Conservation (phyloP, 768 basidiomycete species). For the Mycena floridula region DNA sequence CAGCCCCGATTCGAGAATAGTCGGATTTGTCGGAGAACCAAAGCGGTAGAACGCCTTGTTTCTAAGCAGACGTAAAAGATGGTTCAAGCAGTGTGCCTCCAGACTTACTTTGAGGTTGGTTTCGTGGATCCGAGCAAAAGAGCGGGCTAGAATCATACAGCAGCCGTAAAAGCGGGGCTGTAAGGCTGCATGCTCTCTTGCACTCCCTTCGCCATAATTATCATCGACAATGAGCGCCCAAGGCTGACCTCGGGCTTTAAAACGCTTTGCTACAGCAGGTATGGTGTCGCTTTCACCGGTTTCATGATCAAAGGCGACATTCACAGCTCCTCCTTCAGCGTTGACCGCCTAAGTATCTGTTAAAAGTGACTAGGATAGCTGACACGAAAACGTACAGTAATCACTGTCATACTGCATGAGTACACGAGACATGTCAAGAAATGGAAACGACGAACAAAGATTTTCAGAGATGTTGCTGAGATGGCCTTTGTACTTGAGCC, state of each 20-base stretch:
- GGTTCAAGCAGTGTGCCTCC: conserved; percentile 4
- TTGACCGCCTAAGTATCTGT: conserved; percentile 65
- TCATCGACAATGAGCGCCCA: conserved; percentile 96
- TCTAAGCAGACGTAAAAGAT: conserved; percentile 57
- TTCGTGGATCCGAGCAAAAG: conserved; percentile 98
- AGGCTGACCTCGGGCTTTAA: conserved; percentile 76
- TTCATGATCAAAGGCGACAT: conserved; percentile 81
- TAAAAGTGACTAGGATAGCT: background rate
- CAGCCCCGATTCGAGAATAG: conserved; percentile 77
- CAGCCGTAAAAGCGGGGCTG: conserved; percentile 48
- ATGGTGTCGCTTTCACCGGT: conserved; percentile 68
- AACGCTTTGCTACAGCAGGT: conserved; percentile 83
- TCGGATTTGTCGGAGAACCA: conserved; percentile 87
- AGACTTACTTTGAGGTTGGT: conserved; percentile 82
- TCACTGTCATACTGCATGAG: conserved; percentile 44
- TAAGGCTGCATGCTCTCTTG: conserved; percentile 94
- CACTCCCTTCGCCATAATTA: conserved; percentile 97
- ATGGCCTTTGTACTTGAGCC: conserved; percentile 99
- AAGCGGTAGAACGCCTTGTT: conserved; percentile 96
- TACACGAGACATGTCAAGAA: background rate
- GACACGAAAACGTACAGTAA: conserved; percentile 49
- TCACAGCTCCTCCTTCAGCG: conserved; percentile 91
- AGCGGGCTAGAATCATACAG: conserved; percentile 80
- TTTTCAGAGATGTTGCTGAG: conserved; percentile 96
- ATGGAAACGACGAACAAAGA: conserved; percentile 61